Conservation (phyloP, 225 moss, liverwort and hornwort species). For the Physcomitrium patens region DNA sequence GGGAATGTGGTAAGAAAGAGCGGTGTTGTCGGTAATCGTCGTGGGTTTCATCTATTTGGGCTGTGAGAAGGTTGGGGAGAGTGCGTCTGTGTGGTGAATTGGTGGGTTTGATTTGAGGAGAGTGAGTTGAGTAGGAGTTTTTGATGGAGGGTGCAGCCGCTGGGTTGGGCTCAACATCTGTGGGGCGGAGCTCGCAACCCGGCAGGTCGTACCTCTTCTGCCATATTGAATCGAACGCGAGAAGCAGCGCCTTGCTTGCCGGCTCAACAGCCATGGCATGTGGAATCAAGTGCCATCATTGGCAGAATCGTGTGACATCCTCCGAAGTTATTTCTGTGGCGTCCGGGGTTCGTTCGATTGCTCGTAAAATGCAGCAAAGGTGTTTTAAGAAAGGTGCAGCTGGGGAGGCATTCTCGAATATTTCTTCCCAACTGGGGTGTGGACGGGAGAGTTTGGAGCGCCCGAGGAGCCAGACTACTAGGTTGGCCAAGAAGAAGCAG, state of each 20-base stretch:
- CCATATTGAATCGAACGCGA: not conserved
- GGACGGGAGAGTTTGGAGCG: constrained; percentile 24
- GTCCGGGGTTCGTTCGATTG: not conserved
- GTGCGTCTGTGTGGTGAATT: not conserved
- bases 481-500: constrained; percentile 43
- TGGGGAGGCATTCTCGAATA: not conserved
- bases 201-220: constrained; percentile 12
- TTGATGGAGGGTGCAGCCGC: constrained; percentile 39
- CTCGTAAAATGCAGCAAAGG: not conserved
- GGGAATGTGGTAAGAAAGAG: not conserved
- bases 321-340: not conserved
- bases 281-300: constrained; percentile 19
- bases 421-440: not conserved
- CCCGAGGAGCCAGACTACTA: constrained; percentile 15
- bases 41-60: not conserved
- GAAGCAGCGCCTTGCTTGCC: constrained; percentile 3
- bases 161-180: constrained; percentile 33
- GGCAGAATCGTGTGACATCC: not conserved
- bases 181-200: constrained; percentile 26
- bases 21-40: not conserved
- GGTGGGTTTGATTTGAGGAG: not conserved
- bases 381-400: not conserved
- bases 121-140: not conserved
- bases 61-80: not conserved
- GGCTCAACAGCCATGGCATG: not conserved